phyloP scores from a whole-genome alignment of 345 rosid species.

The Citrus australasica region DNA sequence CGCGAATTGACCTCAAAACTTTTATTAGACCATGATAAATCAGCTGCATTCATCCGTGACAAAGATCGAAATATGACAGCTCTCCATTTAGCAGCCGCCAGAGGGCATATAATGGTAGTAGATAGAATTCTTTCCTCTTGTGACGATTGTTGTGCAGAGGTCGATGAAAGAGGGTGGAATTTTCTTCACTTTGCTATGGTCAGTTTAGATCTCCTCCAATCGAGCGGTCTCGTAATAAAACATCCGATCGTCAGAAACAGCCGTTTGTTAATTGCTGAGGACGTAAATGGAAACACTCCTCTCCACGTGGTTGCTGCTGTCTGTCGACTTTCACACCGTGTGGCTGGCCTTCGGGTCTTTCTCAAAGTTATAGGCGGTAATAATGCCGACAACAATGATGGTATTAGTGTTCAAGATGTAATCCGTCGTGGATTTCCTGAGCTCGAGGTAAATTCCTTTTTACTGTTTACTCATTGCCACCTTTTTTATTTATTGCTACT shows the following conservation, averaged over 20 bases:
- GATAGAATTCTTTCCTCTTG: not conserved
- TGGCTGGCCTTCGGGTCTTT: fast-evolving
- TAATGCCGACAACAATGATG: fast-evolving
- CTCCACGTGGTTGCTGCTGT: not conserved
- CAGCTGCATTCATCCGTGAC: not conserved
- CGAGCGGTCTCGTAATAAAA: not conserved
- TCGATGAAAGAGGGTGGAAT: not conserved
- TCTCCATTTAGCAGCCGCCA: conserved; percentile 4
- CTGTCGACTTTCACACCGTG: not conserved
- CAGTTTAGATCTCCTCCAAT: not conserved
- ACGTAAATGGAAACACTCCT: not conserved
- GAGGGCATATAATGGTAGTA: fast-evolving
- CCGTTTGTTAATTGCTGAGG: not conserved
- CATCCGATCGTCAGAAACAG: too few species aligned
- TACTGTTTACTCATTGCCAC: too few species aligned
- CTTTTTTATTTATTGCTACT: too few species aligned
- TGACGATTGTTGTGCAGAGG: not conserved
- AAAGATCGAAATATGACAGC: not conserved
- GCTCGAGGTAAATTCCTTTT: too few species aligned
- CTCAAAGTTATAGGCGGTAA: too few species aligned
- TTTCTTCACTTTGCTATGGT: not conserved
- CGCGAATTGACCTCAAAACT: too few species aligned
- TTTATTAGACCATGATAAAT: not conserved
- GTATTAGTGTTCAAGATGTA: too few species aligned
- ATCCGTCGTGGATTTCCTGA: too few species aligned